Percentiles rank a stretch among this genome's conserved stretches.
These are phyloP conservation scores for Solanum chilense DNA, from an alignment of 257 asterid genomes.

Conservation along the genomic window DNA sequence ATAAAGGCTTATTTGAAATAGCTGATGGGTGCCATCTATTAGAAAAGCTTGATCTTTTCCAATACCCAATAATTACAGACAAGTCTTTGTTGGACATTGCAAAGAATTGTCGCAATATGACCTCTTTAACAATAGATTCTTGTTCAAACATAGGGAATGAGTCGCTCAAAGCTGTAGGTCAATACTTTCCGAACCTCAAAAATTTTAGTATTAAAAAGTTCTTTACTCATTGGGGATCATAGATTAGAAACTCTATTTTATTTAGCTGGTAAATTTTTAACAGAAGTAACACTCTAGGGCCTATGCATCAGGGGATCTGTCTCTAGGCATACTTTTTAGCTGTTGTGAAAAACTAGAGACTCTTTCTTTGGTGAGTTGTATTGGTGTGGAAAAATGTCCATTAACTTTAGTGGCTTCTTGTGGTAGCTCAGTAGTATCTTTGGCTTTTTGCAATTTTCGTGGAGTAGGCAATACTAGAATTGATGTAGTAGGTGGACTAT, in stretches of 20 bases:
- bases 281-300: constrained; percentile 45
- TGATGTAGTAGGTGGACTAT: constrained; percentile 34
- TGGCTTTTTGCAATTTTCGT: constrained; percentile 55
- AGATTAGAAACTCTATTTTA: constrained; percentile 12
- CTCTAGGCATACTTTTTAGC: constrained; percentile 33
- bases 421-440: constrained; percentile 27
- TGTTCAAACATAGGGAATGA: neutral
- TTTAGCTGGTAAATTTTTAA: constrained; percentile 41
- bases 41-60: neutral
- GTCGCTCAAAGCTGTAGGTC: neutral
- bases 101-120: too few relatives aligned
- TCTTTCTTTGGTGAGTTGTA: constrained; percentile 51
- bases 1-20: neutral
- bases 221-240: constrained; percentile 15
- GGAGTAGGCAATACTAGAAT: constrained; percentile 41
- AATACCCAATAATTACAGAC: neutral
- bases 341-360: constrained; percentile 46
- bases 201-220: too few relatives aligned
- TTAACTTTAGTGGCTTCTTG: constrained; percentile 20
- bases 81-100: neutral
- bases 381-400: constrained; percentile 42
- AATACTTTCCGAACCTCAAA: neutral
- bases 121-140: neutral
- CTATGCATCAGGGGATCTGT: neutral
- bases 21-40: neutral